Percentiles rank a stretch among this genome's conserved stretches.
Evolutionary conservation across 176 grass and related monocot genomes (phyloP).

Genomic region (Avena insularis): DNA sequence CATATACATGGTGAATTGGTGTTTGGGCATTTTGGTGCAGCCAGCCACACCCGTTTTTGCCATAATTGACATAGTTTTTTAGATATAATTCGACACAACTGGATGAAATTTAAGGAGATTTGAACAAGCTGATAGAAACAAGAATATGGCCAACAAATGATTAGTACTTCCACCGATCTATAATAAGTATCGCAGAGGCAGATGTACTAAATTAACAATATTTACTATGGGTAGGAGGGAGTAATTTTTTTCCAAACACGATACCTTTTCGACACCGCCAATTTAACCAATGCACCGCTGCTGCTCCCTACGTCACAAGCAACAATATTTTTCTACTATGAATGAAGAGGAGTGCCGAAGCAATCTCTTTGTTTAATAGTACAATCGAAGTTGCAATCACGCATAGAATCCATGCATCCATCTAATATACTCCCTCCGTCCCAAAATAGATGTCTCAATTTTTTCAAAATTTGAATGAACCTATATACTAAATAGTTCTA

Average conservation of each 20-base stretch:
- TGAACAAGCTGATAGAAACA: not conserved
- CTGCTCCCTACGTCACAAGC: not conserved
- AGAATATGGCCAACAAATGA: not conserved
- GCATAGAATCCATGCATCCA: not conserved
- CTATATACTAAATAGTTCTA: no score
- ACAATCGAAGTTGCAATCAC: conserved; percentile 10
- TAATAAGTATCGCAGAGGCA: no score
- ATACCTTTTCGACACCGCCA: not conserved
- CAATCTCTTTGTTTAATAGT: not conserved
- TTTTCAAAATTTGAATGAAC: no score
- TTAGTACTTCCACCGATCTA: no score
- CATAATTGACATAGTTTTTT: not conserved
- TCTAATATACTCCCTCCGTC: no score
- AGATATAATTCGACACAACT: not conserved
- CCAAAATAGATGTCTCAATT: no score
- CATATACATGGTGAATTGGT: no score
- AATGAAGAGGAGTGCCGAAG: not conserved
- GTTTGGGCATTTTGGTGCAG: not conserved
- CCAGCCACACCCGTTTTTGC: not conserved
- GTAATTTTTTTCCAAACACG: not conserved
- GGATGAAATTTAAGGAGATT: not conserved
- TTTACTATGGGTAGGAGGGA: no score
- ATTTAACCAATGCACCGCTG: not conserved
- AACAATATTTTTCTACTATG: not conserved
- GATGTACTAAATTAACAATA: no score